Base-by-base conservation (phyloP, 805 yeast genomes). In the Schwanniomyces vanrijiae region DNA sequence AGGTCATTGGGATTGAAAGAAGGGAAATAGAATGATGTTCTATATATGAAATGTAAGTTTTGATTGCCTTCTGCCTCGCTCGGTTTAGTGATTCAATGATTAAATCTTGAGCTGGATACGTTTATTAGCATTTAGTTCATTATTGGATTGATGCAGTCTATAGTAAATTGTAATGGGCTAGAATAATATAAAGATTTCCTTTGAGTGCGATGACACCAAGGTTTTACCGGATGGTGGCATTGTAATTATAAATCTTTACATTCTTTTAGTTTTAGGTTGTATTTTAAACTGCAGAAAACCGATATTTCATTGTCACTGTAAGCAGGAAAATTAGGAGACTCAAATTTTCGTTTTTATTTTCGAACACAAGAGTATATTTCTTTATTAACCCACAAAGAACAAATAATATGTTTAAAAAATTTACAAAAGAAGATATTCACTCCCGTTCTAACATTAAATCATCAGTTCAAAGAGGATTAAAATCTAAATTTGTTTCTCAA, bases 391-490 rank as follows among this genome's bases (percentile, higher is more conserved):
- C 8, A 26, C 14, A 39, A 10, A 11, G 6, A n/a, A 19, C 5
- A 20, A 19, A 19, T 11, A 45, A 19, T 37, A 78, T 79, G 83
- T 79, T 79, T 57, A 78, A 76, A 62, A 79, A 77, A 64, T 90
- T 90, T 71, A 78, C 89, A 25, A 84, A 81, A 54, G 96, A 90
- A 37, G 97, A 91, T 61, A 80, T 90, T 45, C 96, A 90, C 58
- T 86, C 96, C 7, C 84, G 94, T 54, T 84, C 97, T 11, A 92
- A 92, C 61, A 85, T 91, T 66, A 91, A 91, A 67, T 88, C 96
- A 0, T 91, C 97, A 1, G 91, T 87, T n/a, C 96, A 90, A 66
- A 81, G 97, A 65, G 86, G 86, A n/a, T 75, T 92, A 55, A 88
- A 88, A 62, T 55, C 86, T 16, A 88, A 84, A 58, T 76, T 91